phyloP scores from a whole-genome alignment of 2,329 filamentous ascomycete species.

The Neofusicoccum laricinum region DNA sequence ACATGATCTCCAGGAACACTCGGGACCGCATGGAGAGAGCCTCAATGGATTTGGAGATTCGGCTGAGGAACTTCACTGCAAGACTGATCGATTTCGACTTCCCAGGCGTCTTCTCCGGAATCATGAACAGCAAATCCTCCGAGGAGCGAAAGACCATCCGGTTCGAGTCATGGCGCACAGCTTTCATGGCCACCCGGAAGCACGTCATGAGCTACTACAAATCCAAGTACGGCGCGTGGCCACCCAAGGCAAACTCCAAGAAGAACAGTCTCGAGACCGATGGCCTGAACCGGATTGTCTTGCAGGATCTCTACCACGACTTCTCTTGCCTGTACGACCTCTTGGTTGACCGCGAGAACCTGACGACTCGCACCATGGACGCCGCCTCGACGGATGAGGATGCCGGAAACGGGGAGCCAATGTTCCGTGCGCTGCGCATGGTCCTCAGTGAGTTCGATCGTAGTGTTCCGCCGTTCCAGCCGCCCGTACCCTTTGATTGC shows the following conservation, averaged over 20 bases:
- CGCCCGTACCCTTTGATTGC: conserved; percentile 85
- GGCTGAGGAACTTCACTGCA: conserved; percentile 66
- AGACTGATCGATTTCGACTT: conserved; percentile 89
- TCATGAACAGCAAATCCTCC: conserved; percentile 77
- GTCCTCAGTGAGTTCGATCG: conserved; percentile 86
- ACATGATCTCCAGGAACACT: conserved; percentile 67
- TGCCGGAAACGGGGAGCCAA: conserved; percentile 55
- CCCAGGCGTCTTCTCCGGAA: conserved; percentile 81
- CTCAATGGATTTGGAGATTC: conserved; percentile 72
- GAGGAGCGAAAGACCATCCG: conserved; percentile 73
- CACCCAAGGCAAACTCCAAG: conserved; percentile 85
- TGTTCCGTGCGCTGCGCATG: conserved; percentile 66
- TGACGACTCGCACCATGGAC: conserved; percentile 77
- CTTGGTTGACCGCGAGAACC: conserved; percentile 71
- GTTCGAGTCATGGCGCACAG: conserved; percentile 78
- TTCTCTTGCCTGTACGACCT: conserved; percentile 85
- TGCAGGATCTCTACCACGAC: conserved; percentile 80
- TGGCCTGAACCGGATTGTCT: conserved; percentile 79
- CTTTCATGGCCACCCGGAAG: conserved; percentile 71
- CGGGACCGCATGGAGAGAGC: conserved; percentile 78
- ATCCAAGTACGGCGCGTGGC: conserved; percentile 71
- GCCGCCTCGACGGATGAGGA: conserved; percentile 56
- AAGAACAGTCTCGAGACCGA: conserved; percentile 86
- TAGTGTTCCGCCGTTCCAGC: conserved; percentile 83
- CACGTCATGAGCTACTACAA: conserved; percentile 72